Conservation (phyloP, 345 rosid species). For the Hibiscus mutabilis region DNA sequence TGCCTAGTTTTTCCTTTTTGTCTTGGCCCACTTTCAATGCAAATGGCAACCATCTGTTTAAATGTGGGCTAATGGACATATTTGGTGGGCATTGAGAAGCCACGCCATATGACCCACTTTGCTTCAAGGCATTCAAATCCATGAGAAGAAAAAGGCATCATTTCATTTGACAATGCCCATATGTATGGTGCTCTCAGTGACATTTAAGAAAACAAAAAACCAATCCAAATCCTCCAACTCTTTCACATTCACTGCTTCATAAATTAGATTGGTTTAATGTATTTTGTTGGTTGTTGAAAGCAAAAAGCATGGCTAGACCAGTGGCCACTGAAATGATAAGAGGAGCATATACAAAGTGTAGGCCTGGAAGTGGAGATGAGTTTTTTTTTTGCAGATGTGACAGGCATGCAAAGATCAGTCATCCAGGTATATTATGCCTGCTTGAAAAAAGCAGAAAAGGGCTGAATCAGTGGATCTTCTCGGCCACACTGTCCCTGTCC, state of each 20-base stretch:
- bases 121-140: not conserved
- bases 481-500: not conserved
- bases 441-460: not conserved
- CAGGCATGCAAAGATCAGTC: not conserved
- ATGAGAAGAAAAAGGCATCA: too few relatives aligned
- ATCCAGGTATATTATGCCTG: not conserved
- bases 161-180: not conserved
- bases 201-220: not conserved
- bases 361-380: constrained; percentile 6
- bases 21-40: constrained; percentile 12
- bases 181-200: not conserved
- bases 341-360: constrained; percentile 11
- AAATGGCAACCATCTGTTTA: not conserved
- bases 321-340: constrained; percentile 8
- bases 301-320: not conserved
- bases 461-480: constrained; percentile 6
- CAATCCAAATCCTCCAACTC: not conserved
- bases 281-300: not conserved
- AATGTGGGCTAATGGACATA: constrained; percentile 10
- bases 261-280: not conserved
- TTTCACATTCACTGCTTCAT: not conserved
- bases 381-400: constrained; percentile 8
- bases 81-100: constrained; percentile 8
- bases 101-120: constrained; percentile 5
- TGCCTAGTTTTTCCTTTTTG: constrained; percentile 13